phyloP scores from a whole-genome alignment of 352 stramenopile species.

The Globisporangium cylindrosporum region DNA sequence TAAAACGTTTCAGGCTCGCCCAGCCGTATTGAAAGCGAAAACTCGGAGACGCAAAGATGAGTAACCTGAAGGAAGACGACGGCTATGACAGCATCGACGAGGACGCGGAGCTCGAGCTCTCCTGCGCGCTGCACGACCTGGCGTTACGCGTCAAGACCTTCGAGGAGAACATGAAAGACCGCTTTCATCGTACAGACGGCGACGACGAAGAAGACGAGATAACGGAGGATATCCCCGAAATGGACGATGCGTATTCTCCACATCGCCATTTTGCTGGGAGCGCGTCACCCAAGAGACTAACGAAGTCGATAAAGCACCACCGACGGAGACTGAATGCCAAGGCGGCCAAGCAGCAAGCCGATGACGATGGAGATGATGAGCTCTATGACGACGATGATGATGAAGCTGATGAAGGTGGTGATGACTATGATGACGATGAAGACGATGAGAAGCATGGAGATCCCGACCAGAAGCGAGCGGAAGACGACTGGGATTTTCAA shows the following conservation, averaged over 20 bases:
- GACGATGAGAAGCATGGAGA: constrained; percentile 19
- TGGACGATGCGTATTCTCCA: constrained; percentile 26
- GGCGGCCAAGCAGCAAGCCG: constrained; percentile 34
- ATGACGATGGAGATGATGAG: constrained; percentile 26
- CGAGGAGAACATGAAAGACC: constrained; percentile 66
- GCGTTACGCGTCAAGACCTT: constrained; percentile 63
- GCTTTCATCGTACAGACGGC: constrained; percentile 29
- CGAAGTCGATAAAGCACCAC: constrained; percentile 12
- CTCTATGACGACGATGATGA: constrained; percentile 23
- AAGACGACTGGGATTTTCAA: constrained; percentile 49
- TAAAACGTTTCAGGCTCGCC: not conserved
- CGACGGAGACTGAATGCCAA: constrained; percentile 15
- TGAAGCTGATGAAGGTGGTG: constrained; percentile 24
- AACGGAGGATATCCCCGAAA: constrained; percentile 58
- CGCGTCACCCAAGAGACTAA: constrained; percentile 9
- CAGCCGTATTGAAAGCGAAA: not conserved
- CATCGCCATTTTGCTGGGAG: not conserved
- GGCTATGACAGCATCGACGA: constrained; percentile 65
- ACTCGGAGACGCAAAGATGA: constrained; percentile 1
- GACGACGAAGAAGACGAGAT: constrained; percentile 55
- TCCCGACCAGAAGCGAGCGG: constrained; percentile 15
- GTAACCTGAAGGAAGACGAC: constrained; percentile 30
- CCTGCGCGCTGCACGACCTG: constrained; percentile 70
- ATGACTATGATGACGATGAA: constrained; percentile 24
- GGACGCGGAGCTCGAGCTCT: constrained; percentile 73